Percentiles rank a stretch among this genome's conserved stretches.
phyloP scores from a whole-genome alignment of 1,284 basidiomycete species.

The Cutaneotrichosporon sp. region DNA sequence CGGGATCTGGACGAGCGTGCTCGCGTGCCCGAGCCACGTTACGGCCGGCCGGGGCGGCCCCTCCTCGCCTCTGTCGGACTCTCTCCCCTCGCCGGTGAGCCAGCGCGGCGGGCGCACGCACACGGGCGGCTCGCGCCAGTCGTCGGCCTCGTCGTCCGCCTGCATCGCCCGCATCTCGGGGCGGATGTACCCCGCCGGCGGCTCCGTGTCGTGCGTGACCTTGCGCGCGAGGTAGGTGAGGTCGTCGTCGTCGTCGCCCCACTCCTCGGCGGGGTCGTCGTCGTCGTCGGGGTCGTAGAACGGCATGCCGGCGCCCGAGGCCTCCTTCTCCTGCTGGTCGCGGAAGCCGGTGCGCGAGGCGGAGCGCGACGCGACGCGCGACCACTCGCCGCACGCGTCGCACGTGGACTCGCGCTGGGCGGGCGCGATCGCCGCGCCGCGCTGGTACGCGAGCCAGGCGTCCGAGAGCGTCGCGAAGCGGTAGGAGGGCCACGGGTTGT shows the following conservation, averaged over 20 bases:
- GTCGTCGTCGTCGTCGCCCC: constrained; percentile 7
- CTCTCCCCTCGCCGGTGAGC: constrained; percentile 11
- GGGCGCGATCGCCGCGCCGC: constrained; percentile 46
- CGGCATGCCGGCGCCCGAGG: not conserved
- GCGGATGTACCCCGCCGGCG: constrained; percentile 31
- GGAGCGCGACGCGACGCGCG: not conserved
- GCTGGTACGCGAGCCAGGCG: constrained; percentile 43
- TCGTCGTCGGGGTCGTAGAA: constrained; percentile 12
- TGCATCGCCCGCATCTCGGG: constrained; percentile 35
- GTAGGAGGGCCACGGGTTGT: constrained; percentile 54
- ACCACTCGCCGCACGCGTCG: not conserved
- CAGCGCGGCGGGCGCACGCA: constrained; percentile 41
- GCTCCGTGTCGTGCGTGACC: constrained; percentile 11
- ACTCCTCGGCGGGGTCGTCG: constrained; percentile 17
- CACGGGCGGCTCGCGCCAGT: constrained; percentile 51
- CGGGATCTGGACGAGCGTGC: constrained; percentile 41
- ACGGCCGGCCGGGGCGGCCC: constrained; percentile 21
- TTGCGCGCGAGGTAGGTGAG: not conserved
- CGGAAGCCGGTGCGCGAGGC: not conserved
- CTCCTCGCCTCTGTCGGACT: not conserved
- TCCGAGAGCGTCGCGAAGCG: constrained; percentile 41
- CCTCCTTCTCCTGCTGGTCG: not conserved
- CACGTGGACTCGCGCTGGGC: constrained; percentile 21
- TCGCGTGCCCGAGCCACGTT: constrained; percentile 54
- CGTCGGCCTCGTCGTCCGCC: constrained; percentile 42